These are phyloP conservation scores for Stereocaulon alpinum DNA, from an alignment of 495 filamentous ascomycete genomes.

Conservation along the genomic window DNA sequence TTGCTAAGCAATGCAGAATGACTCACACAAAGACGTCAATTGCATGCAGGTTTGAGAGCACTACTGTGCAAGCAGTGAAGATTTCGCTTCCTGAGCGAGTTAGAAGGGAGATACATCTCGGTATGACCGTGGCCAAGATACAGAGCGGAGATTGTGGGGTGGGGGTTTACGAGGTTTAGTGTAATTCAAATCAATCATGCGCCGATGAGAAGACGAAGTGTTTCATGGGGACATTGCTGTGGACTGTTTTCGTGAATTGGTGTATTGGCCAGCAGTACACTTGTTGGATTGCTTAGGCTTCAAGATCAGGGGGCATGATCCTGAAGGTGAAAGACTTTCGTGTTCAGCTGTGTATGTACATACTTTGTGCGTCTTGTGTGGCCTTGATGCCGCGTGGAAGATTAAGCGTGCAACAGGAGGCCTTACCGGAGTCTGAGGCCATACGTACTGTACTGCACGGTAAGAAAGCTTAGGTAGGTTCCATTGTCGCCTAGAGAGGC, in stretches of 20 bases:
- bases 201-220: background rate
- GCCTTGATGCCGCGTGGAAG: background rate
- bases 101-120: background rate
- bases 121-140: background rate
- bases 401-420: background rate
- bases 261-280: too few species aligned
- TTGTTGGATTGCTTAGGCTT: too few species aligned
- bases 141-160: background rate
- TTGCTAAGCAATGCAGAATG: background rate
- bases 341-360: background rate
- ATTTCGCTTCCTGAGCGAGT: background rate
- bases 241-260: too few species aligned
- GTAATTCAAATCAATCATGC: background rate
- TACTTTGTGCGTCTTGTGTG: too few species aligned
- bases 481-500: background rate
- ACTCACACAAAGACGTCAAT: background rate
- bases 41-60: background rate
- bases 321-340: background rate
- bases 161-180: background rate
- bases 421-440: background rate
- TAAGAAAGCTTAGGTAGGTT: too few species aligned
- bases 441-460: background rate
- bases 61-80: constrained; percentile 1
- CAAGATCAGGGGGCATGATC: too few species aligned
- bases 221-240: background rate